Evolutionary conservation across 306 rosid species (phyloP), one percentile per base, ranked within the genome.

Genomic region (Cucurbita pepo): DNA sequence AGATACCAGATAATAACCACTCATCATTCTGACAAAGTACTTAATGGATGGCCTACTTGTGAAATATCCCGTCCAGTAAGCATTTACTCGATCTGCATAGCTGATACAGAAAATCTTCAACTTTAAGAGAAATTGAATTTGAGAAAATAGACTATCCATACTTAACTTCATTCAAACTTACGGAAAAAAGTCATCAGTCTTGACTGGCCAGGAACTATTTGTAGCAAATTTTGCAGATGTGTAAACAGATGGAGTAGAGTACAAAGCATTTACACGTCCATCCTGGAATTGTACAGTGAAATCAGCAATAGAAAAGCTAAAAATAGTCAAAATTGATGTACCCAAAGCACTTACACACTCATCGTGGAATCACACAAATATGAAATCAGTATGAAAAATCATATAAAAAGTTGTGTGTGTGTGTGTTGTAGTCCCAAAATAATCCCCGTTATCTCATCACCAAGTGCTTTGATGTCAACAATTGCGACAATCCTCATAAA

Each of bases 61-160:
- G 77, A 93, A 93, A 79, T 94, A 94, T 56, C 99, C 99, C 9
- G 99, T 94, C 99, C 99, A 94, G 80, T 90, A 94, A 47, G 84
- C 99, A 83, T 94, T 91, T 63, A 73, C 69, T 38, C 86, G 88
- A 79, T 94, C 99, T 41, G 99, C 99, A 78, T 94, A 94, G 74
- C 97, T 94, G 83, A 71, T 70, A 83, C 40, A 77, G 55, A 72
- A 19, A 55, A 60, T 60, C 44, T 61, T 77, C 52, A 83, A 63
- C 74, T 58, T 62, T 79, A 75, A 50, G 72, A 48, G 53, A 10
- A 41, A 25, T 48, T 57, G 82, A 45, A 58, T 25, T 22, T 50
- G 78, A 73, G 71, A 78, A 38, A 59, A 61, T 59, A 73, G 45
- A 78, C 54, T 48, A 64, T 56, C 22, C n/a, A 78, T 5, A 56